Conservation (phyloP, 2,329 filamentous ascomycete species). For the Trichophyton simii region DNA sequence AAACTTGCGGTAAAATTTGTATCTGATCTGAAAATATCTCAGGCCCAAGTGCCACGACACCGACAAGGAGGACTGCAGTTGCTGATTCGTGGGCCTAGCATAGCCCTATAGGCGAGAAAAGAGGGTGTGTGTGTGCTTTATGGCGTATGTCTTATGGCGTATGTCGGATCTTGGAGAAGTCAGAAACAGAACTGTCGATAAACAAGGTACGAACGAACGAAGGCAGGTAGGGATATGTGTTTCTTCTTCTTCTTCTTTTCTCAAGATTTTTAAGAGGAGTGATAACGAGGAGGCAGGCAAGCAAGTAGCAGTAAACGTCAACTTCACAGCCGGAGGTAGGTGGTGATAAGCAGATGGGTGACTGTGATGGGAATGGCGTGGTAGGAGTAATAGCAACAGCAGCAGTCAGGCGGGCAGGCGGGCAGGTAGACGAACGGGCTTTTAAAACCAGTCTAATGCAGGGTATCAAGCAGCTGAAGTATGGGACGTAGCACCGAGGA, state of each 20-base stretch:
- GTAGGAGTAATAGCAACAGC: neutral
- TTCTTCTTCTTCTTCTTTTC: neutral
- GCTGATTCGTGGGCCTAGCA: conserved; percentile 11
- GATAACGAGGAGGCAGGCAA: neutral
- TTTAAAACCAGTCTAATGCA: neutral
- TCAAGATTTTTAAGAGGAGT: neutral
- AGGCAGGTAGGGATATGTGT: neutral
- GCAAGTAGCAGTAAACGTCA: neutral
- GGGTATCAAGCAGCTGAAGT: neutral
- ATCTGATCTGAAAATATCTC: neutral
- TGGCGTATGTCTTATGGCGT: neutral
- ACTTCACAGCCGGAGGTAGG: neutral
- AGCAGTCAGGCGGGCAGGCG: neutral
- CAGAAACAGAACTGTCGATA: conserved; percentile 3
- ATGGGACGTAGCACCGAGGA: neutral
- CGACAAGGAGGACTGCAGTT: conserved; percentile 6
- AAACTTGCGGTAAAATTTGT: conserved; percentile 3
- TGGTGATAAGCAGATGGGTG: neutral
- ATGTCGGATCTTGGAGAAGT: neutral
- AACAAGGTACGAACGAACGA: conserved; percentile 1
- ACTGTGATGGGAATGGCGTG: neutral
- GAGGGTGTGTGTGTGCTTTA: neutral
- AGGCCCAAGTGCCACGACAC: conserved; percentile 8
- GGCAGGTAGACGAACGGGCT: neutral
- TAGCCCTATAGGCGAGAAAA: conserved; percentile 6